Evolutionary conservation across 768 basidiomycete species (phyloP), one percentile per base, ranked within the genome.

Genomic region (Phallus indusiatus): DNA sequence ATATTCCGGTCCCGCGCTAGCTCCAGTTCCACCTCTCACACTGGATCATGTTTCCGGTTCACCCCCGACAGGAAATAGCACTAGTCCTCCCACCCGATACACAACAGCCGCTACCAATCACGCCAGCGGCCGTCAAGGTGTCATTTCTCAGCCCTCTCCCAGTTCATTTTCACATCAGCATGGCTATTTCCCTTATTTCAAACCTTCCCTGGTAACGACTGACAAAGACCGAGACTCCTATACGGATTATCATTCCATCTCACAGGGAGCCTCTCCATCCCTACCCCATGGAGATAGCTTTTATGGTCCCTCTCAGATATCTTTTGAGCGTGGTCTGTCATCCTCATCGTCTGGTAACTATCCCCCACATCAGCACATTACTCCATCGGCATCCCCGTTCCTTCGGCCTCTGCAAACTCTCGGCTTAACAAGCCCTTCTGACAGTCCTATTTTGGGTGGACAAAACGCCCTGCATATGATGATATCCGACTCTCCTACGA

Each of bases 361-460:
- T 22, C 20, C 42, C 47, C 55, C 37, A 24, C 47, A 22, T 4
- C 56, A 57, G n/a, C 50, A 52, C 20, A 42, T 78, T 65, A 89
- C 88, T 0, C 88, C 88, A 1, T 85, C 83, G 18, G 84, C 87
- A 1, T 87, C 85, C 60, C 88, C 88, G 0, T 90, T 91, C 77
- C 79, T 91, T 20, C 88, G 85, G 0, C 86, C 87, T 1, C 71
- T 91, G 63, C 79, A 85, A 56, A 85, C 84, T 6, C 78, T 91
- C 36, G 57, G 57, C 1, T 28, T 59, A 34, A 34, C 49, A 35
- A 59, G 57, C 36, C 57, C 57, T 28, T 51, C 24, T 12, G 57
- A 37, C 17, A 59, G 57, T 36, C 57, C 57, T 6, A 51, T 35
- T 28, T 21, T 59, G 21, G 42, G 42, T 12, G 57, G 57, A 3